Percentiles rank a stretch among this genome's conserved stretches.
Conservation (phyloP, 2,329 filamentous ascomycete species). For the Venturia asperata region DNA sequence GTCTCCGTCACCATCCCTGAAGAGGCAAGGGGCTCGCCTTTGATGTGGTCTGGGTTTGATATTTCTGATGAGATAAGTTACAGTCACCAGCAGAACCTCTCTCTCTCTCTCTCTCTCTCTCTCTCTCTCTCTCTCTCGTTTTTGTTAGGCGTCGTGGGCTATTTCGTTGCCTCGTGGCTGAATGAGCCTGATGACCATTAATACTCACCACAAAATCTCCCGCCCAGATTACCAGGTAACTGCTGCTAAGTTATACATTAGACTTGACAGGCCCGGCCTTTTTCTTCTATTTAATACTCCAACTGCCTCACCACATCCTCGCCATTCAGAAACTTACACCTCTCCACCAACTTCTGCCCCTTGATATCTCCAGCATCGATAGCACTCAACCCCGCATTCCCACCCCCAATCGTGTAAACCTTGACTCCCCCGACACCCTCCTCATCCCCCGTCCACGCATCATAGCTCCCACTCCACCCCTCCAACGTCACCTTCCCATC, state of each 20-base stretch:
- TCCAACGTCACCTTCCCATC: conserved; percentile 41
- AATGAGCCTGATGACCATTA: no score
- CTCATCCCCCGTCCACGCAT: conserved; percentile 27
- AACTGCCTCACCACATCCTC: conserved; percentile 38
- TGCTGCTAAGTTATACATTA: neutral
- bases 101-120: no score
- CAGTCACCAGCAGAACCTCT: no score
- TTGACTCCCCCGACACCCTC: conserved; percentile 31
- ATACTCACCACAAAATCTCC: no score
- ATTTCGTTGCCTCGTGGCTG: no score
- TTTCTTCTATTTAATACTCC: conserved; percentile 23
- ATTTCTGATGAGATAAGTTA: neutral
- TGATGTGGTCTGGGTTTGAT: neutral
- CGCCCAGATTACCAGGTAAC: no score
- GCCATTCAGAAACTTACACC: conserved; percentile 44
- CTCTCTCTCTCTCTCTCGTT: no score
- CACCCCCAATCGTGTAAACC: conserved; percentile 42
- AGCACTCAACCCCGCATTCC: conserved; percentile 21
- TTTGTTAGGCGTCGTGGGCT: no score
- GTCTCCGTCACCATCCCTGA: neutral
- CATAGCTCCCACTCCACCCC: conserved; percentile 31
- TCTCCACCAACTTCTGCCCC: conserved; percentile 39
- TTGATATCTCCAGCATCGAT: conserved; percentile 27
- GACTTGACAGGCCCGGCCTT: neutral
- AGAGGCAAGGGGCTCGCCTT: neutral